phyloP scores from a whole-genome alignment of 2,329 filamentous ascomycete genomes.

The Bertia moriformis region DNA sequence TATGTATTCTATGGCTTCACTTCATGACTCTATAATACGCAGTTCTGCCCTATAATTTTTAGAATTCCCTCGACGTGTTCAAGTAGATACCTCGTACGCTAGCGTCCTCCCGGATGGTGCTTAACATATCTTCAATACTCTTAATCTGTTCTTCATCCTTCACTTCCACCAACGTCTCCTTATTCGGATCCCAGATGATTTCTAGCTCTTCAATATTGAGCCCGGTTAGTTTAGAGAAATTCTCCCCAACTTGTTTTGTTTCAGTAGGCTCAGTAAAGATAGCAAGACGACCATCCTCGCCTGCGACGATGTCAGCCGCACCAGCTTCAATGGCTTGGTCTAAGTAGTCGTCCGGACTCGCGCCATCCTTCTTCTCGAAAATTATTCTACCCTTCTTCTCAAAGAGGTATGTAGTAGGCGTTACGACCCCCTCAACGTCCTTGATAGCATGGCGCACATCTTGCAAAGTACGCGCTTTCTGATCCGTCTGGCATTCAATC shows the following conservation, averaged over 20 bases:
- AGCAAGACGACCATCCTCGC: conserved; percentile 33
- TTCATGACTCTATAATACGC: no score
- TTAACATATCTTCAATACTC: conserved; percentile 30
- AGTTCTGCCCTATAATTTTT: no score
- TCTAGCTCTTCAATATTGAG: conserved; percentile 37
- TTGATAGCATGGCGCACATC: conserved; percentile 42
- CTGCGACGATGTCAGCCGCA: conserved; percentile 29
- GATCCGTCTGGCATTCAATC: conserved; percentile 49
- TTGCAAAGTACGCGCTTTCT: conserved; percentile 36
- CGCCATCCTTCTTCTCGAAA: conserved; percentile 32
- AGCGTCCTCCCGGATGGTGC: conserved; percentile 29
- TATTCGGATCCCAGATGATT: conserved; percentile 46
- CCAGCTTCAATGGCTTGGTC: conserved; percentile 46
- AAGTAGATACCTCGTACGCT: conserved; percentile 43
- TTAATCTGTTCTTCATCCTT: conserved; percentile 27
- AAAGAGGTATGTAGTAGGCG: conserved; percentile 44
- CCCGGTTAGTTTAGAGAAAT: conserved; percentile 28
- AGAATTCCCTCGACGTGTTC: conserved; percentile 18
- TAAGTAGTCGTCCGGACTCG: conserved; percentile 39
- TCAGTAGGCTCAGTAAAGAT: conserved; percentile 38
- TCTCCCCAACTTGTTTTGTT: conserved; percentile 36
- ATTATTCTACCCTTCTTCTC: conserved; percentile 42
- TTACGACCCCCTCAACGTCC: conserved; percentile 34
- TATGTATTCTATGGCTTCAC: no score
- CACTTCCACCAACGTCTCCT: conserved; percentile 38